Percentiles rank a stretch among this genome's conserved stretches.
Evolutionary conservation across 1,139 yeast species (phyloP).

Genomic region (Groenewaldozyma auringiensis): DNA sequence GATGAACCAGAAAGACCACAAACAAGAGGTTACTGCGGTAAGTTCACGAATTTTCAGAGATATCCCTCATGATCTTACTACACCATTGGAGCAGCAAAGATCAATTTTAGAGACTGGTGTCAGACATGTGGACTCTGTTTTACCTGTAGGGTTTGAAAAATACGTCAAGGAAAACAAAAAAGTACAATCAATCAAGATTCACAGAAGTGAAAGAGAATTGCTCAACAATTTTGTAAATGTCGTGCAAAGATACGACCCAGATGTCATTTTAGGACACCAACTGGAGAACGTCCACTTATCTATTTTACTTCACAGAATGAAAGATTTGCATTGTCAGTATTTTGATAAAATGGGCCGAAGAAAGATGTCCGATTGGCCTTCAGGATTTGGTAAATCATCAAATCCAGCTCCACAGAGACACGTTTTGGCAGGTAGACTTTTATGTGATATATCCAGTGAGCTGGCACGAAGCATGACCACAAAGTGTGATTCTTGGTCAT

Average conservation of each 20-base stretch:
- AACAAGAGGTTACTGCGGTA: conserved; percentile 82
- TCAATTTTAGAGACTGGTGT: conserved; percentile 51
- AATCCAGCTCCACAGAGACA: conserved; percentile 48
- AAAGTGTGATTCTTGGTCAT: conserved; percentile 95
- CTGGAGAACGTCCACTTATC: conserved; percentile 73
- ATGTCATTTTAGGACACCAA: conserved; percentile 81
- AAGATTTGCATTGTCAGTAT: conserved; percentile 44
- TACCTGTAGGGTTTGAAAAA: conserved; percentile 68
- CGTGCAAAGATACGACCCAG: conserved; percentile 75
- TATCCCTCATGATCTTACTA: conserved; percentile 54
- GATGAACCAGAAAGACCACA: conserved; percentile 61
- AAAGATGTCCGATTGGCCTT: conserved; percentile 62
- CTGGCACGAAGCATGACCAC: conserved; percentile 89
- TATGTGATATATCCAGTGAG: conserved; percentile 91
- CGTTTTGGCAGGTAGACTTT: conserved; percentile 73
- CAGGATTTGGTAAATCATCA: conserved; percentile 43
- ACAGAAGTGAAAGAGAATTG: conserved; percentile 63
- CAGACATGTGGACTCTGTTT: conserved; percentile 53
- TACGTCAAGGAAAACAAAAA: conserved; percentile 22
- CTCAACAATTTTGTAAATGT: conserved; percentile 60
- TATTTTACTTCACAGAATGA: conserved; percentile 74
- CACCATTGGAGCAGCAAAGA: conserved; percentile 25
- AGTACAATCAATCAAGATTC: conserved; percentile 16
- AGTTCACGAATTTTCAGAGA: conserved; percentile 53
- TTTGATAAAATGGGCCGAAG: conserved; percentile 80